Evolutionary conservation across 2,329 filamentous ascomycete species (phyloP).

Genomic region (Claviceps monticola): DNA sequence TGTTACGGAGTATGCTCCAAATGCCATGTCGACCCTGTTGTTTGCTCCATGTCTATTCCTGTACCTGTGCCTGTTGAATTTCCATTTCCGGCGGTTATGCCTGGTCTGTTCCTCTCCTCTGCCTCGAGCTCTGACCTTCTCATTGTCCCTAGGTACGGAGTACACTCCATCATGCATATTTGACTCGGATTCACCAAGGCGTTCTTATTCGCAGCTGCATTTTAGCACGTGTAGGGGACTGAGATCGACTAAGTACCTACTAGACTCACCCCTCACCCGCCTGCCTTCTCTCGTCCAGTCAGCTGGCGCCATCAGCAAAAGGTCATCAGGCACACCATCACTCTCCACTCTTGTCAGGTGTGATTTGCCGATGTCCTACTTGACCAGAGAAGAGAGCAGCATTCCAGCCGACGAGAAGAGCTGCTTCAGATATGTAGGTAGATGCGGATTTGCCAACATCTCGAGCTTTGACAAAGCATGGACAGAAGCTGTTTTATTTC

Average conservation of each 20-base stretch:
- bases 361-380: constrained; percentile 5
- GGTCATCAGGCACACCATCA: constrained; percentile 13
- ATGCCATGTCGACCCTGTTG: neutral
- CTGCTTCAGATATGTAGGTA: neutral
- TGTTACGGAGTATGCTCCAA: neutral
- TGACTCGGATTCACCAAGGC: neutral
- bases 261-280: neutral
- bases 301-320: constrained; percentile 9
- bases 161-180: neutral
- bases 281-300: constrained; percentile 9
- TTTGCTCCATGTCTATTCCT: neutral
- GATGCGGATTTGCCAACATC: neutral
- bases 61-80: neutral
- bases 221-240: neutral
- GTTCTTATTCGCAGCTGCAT: neutral
- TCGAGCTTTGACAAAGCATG: neutral
- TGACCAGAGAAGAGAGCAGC: neutral
- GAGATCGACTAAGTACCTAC: neutral
- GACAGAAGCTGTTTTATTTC: neutral
- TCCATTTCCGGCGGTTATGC: too few relatives aligned
- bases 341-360: neutral
- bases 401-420: neutral
- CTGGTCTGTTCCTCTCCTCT: too few relatives aligned
- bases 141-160: neutral
- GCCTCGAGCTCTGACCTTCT: neutral